Evolutionary conservation across 345 rosid genomes (phyloP).

Genomic region (Euclidium syriacum): DNA sequence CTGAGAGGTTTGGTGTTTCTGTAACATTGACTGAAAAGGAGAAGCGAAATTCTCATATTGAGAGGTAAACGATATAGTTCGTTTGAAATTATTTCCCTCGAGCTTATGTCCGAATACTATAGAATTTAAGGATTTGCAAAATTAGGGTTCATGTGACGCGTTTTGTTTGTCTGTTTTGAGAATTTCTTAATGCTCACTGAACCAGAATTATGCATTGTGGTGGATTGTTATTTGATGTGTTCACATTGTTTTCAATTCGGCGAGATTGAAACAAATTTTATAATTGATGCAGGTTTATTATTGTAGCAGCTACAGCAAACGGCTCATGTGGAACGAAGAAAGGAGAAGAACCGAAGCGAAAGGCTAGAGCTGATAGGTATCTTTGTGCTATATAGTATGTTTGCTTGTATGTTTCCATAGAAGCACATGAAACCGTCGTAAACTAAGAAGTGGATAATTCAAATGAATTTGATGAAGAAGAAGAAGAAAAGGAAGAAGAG

Average conservation of each 20-base stretch:
- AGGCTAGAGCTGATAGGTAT: conserved; percentile 94
- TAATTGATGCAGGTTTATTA: conserved; percentile 61
- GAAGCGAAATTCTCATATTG: conserved; percentile 90
- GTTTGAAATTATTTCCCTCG: not conserved
- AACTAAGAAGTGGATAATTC: no score
- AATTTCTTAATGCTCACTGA: not conserved
- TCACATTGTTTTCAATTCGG: not conserved
- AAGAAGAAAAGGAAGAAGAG: no score
- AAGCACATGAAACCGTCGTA: no score
- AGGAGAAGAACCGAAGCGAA: conserved; percentile 79
- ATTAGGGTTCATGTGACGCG: conserved; percentile 23
- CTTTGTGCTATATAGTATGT: not conserved
- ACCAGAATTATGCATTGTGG: not conserved
- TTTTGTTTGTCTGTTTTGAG: not conserved
- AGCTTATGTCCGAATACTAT: not conserved
- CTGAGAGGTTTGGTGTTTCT: conserved; percentile 84
- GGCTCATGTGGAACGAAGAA: conserved; percentile 46
- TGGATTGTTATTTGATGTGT: not conserved
- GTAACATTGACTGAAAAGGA: conserved; percentile 80
- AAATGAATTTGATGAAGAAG: no score
- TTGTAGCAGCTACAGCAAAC: conserved; percentile 29
- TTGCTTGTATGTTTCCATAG: not conserved
- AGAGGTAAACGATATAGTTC: conserved; percentile 40
- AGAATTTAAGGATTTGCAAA: not conserved
- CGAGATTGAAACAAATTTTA: not conserved